Evolutionary conservation across 192 early-diverging fungal genomes (phyloP).

Genomic region (Chytriomyces sp.): DNA sequence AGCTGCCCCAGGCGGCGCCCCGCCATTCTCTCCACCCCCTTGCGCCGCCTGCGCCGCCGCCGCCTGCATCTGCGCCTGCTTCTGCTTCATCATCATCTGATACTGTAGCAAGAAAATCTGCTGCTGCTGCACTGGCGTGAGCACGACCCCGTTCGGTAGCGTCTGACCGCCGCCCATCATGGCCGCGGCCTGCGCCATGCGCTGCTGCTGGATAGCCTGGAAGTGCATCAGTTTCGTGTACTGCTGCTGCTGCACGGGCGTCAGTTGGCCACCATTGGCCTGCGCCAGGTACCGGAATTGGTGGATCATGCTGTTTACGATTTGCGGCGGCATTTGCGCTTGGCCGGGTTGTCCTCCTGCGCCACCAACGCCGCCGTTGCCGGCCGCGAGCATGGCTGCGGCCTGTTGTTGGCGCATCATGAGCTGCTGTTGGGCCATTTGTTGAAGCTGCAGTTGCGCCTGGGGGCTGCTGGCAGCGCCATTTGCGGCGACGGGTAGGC

Average conservation of each 20-base stretch:
- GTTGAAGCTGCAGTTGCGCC: slow-evolving; percentile 12
- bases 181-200: neutral
- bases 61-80: neutral
- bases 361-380: no score
- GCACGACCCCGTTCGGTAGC: neutral
- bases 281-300: no score
- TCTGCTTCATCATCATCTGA: neutral
- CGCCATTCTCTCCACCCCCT: neutral
- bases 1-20: neutral
- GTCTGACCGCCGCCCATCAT: neutral
- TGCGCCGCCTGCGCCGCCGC: neutral
- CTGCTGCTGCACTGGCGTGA: neutral
- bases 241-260: slow-evolving; percentile 4
- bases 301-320: neutral
- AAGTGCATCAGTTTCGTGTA: neutral
- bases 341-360: neutral
- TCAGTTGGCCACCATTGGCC: slow-evolving; percentile 2
- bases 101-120: neutral
- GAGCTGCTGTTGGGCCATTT: slow-evolving; percentile 12
- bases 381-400: neutral
- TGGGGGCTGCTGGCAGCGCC: neutral
- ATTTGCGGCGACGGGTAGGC: neutral
- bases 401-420: slow-evolving; percentile 10
- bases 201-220: slow-evolving; percentile 9
- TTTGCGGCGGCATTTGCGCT: neutral